Evolutionary conservation across 2,329 filamentous ascomycete species (phyloP), one percentile per base, ranked within the genome.

Genomic region (Pseudopyricularia javanii): DNA sequence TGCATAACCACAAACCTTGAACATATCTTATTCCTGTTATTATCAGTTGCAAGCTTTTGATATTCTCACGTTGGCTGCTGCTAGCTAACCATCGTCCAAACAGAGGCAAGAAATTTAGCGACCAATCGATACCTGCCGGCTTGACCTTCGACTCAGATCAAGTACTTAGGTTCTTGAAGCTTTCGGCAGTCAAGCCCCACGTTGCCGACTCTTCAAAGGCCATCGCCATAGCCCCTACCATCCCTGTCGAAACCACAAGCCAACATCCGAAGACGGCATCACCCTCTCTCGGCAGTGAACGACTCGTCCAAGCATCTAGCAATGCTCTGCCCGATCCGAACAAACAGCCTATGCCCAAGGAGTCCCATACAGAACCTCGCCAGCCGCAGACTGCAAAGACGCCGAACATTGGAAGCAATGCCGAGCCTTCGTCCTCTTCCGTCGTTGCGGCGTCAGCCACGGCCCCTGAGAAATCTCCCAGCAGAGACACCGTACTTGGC

Each of bases 51-150:
- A 11, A 28, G n/a, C 26, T 48, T 12, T 30, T 24, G 4, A 2
- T 15, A 24, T 48, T 15, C 28, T 48, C 15, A 48, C 54, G 30
- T 55, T 52, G 59, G 62, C 59, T 51, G 37, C 43, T 54, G 53
- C 51, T 50, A 47, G n/a, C 45, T n/a, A n/a, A n/a, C n/a, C n/a
- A n/a, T n/a, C n/a, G n/a, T n/a, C n/a, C n/a, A n/a, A 54, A 43
- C 61, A 77, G 74, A 64, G 70, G 72, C 53, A 69, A 70, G 50
- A 69, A 66, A 54, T 67, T 82, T 40, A 74, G 75, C 59, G 77
- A 80, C 62, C 66, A 68, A 50, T 74, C 69, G 60, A 74, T 82
- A 54, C 79, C 79, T 50, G 56, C 69, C 53, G 72, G 74, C 56
- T 72, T 70, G 54, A 66, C 67, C 57, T 64, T 47, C 8, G 28